Conservation (phyloP, 495 filamentous ascomycete species). For the Xanthoparmelia taractica region DNA sequence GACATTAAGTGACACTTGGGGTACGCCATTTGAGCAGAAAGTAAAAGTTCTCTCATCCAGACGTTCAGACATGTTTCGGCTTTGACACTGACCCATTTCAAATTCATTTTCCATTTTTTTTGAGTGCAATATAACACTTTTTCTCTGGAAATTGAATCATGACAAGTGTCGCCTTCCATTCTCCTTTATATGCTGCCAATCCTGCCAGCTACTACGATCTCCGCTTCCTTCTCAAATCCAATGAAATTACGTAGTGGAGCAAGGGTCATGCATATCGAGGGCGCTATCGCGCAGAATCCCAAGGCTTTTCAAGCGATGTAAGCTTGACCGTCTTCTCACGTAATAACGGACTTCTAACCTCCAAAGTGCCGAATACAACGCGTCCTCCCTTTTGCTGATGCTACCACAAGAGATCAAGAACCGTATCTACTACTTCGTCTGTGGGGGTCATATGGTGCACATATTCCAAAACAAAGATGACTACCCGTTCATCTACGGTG, state of each 20-base stretch:
- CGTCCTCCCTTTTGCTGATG: background rate
- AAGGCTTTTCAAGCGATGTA: background rate
- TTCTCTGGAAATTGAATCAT: background rate
- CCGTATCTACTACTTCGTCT: background rate
- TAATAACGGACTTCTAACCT: background rate
- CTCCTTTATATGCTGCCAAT: background rate
- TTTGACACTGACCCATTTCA: background rate
- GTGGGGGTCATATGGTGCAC: conserved; percentile 1
- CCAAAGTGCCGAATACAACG: background rate
- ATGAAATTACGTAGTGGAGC: background rate
- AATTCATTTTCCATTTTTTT: background rate
- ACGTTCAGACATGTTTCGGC: too few species aligned
- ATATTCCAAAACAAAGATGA: background rate
- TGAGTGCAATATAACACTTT: background rate
- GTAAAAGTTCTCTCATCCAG: background rate
- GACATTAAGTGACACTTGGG: background rate
- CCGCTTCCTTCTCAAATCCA: background rate
- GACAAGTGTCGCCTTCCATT: background rate
- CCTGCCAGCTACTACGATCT: too few species aligned
- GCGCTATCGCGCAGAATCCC: background rate
- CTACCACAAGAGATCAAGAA: conserved; percentile 6
- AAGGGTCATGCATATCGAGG: background rate
- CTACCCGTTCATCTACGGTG: background rate
- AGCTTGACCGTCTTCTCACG: background rate
- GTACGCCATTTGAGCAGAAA: background rate